These are phyloP conservation scores for Moringa oleifera DNA, from an alignment of 345 rosid species.

Conservation along the genomic window DNA sequence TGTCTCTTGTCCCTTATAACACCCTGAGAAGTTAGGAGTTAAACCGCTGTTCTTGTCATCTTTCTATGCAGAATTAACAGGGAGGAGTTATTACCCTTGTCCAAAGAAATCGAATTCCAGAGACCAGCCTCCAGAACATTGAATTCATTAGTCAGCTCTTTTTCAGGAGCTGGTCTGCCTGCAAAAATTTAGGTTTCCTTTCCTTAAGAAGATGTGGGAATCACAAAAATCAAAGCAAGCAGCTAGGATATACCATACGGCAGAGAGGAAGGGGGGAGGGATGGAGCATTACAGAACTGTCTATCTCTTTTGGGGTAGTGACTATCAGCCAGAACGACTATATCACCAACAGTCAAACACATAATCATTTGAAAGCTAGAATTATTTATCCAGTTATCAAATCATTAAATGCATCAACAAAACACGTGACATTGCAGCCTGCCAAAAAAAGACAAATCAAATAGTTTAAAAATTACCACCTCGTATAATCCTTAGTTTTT, in stretches of 20 bases:
- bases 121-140: slow-evolving; percentile 86
- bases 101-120: slow-evolving; percentile 78
- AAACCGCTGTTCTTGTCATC: slow-evolving; percentile 6
- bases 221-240: no score
- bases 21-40: slow-evolving; percentile 38
- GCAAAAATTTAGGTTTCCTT: slow-evolving; percentile 19
- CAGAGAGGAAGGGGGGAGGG: no score
- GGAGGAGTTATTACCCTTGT: slow-evolving; percentile 56
- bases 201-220: not conserved
- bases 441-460: not conserved
- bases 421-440: not conserved
- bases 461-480: slow-evolving; percentile 31
- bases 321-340: not conserved
- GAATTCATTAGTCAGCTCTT: slow-evolving; percentile 75
- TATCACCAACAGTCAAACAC: not conserved
- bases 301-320: not conserved
- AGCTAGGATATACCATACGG: not conserved
- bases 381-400: not conserved
- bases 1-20: slow-evolving; percentile 95
- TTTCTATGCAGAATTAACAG: slow-evolving; percentile 6
- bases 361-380: not conserved
- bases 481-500: slow-evolving; percentile 70
- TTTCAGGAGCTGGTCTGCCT: slow-evolving; percentile 91
- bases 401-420: not conserved
- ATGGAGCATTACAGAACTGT: not conserved